phyloP scores from a whole-genome alignment of 208 protist species.

The Leishmania amazonensis region DNA sequence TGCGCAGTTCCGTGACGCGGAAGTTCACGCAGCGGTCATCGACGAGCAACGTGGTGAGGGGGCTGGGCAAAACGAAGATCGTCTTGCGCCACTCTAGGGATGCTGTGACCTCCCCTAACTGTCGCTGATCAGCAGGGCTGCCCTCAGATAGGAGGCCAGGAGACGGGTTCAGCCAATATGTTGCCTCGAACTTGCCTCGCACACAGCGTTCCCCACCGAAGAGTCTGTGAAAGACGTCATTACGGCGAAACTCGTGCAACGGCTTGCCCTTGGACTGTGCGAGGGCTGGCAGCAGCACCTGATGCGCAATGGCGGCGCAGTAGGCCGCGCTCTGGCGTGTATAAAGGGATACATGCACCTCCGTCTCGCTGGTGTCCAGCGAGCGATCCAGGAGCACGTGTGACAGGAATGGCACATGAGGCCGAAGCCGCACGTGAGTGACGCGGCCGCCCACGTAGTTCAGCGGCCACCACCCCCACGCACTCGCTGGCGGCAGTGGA shows the following conservation, averaged over 20 bases:
- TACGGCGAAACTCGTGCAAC: not conserved
- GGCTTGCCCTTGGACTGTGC: not conserved
- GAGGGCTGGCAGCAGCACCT: constrained; percentile 27
- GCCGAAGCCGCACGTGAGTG: constrained; percentile 34
- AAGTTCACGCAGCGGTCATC: constrained; percentile 56
- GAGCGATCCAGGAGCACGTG: constrained; percentile 18
- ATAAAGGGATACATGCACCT: constrained; percentile 41
- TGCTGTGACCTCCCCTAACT: not conserved
- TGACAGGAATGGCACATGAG: constrained; percentile 39
- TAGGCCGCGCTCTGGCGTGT: constrained; percentile 48
- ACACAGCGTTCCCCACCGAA: constrained; percentile 17
- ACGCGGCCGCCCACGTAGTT: constrained; percentile 1
- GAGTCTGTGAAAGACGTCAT: not conserved
- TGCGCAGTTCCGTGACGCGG: constrained; percentile 36
- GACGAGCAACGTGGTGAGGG: constrained; percentile 57
- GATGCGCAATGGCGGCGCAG: constrained; percentile 32
- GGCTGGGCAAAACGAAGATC: constrained; percentile 24
- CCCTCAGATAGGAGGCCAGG: not conserved
- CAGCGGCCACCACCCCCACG: not conserved
- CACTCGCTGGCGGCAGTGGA: not conserved
- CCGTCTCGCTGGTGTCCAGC: constrained; percentile 32
- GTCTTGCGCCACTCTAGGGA: constrained; percentile 36
- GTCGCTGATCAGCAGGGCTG: not conserved
- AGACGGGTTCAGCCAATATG: not conserved
- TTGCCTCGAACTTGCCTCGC: not conserved